phyloP scores from a whole-genome alignment of 2,329 filamentous ascomycete species.

The Cercospora sesami region DNA sequence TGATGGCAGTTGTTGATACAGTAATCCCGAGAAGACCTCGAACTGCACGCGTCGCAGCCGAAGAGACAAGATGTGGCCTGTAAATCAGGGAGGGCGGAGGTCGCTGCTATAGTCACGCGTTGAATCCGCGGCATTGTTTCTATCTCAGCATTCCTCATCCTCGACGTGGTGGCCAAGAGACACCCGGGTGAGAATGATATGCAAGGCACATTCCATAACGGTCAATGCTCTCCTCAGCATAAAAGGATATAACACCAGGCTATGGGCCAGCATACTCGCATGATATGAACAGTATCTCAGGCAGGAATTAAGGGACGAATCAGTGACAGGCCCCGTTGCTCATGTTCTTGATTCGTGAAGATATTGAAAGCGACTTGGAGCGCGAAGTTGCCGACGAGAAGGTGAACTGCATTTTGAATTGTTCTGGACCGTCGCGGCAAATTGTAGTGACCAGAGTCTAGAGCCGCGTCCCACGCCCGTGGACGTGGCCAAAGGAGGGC shows the following conservation, averaged over 20 bases:
- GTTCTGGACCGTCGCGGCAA: background rate
- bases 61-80: background rate
- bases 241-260: no score
- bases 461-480: background rate
- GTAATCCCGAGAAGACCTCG: background rate
- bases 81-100: background rate
- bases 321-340: background rate
- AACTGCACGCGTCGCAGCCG: background rate
- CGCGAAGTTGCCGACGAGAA: background rate
- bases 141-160: conserved; percentile 6
- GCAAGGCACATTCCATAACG: conserved; percentile 11
- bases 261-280: background rate
- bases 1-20: background rate
- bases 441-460: background rate
- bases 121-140: conserved; percentile 7
- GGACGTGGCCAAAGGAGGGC: background rate
- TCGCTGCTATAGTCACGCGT: background rate
- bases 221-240: background rate
- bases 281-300: background rate
- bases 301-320: background rate
- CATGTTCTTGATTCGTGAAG: background rate
- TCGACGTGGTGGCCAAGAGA: background rate
- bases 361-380: background rate
- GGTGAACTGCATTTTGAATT: background rate
- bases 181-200: background rate